A percentile compares a stretch with the other conserved stretches of the same genome.
These are phyloP conservation scores for Trichomonas tenax DNA, from an alignment of 208 protist species.

Conservation along the genomic window DNA sequence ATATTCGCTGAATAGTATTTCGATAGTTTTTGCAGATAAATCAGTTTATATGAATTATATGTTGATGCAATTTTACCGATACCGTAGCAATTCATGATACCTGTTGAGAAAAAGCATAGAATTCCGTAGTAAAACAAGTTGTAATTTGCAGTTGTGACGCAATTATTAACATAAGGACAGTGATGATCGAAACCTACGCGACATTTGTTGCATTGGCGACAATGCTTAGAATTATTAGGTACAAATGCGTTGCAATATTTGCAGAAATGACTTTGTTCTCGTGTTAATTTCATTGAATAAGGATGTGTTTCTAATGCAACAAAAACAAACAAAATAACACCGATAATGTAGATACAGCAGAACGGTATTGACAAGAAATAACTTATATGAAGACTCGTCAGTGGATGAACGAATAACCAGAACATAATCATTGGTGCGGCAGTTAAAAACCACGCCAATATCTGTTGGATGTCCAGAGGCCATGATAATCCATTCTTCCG, in stretches of 20 bases:
- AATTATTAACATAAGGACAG: constrained; percentile 6
- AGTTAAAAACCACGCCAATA: constrained; percentile 12
- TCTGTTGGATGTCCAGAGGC: neutral
- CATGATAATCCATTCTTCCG: neutral
- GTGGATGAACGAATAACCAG: neutral
- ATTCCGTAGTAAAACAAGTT: neutral
- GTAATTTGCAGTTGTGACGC: neutral
- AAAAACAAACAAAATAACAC: neutral
- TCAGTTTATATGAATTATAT: neutral
- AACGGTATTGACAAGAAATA: neutral
- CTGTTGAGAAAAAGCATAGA: neutral
- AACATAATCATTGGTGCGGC: neutral
- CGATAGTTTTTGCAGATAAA: neutral
- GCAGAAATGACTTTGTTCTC: neutral
- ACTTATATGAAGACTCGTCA: too few species aligned
- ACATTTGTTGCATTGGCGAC: neutral
- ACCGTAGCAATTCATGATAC: neutral
- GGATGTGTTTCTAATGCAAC: neutral
- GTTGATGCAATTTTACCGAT: neutral
- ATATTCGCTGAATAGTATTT: neutral
- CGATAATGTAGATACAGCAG: neutral
- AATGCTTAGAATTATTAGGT: neutral
- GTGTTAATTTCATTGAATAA: neutral
- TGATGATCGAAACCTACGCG: constrained; percentile 13
- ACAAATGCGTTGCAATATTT: neutral